A percentile compares a stretch with the other conserved stretches of the same genome.
Conservation (phyloP, 345 rosid species). For the Alliaria petiolata region DNA sequence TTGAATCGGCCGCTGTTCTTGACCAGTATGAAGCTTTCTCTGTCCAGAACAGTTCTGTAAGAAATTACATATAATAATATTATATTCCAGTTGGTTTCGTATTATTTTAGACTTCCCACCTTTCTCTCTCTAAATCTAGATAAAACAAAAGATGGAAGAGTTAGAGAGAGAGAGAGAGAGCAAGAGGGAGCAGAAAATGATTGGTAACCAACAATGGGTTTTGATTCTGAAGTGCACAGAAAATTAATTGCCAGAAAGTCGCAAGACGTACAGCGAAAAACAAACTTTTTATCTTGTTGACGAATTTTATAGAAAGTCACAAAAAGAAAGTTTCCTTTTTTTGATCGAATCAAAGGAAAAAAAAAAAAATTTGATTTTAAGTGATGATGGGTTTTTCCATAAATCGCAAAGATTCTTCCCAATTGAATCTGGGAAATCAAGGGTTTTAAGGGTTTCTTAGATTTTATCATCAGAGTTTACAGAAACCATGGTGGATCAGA, state of each 20-base stretch:
- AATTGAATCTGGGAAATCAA: background rate
- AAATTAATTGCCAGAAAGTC: constrained; percentile 17
- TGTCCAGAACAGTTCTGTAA: constrained; percentile 15
- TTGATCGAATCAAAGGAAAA: background rate
- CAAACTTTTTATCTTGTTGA: background rate
- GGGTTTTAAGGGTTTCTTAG: constrained; percentile 17
- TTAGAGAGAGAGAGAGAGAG: constrained; percentile 28
- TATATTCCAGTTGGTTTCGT: constrained; percentile 13
- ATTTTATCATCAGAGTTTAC: constrained; percentile 22
- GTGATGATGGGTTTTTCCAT: background rate
- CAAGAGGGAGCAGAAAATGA: constrained; percentile 27
- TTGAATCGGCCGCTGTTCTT: constrained; percentile 31
- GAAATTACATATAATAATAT: background rate
- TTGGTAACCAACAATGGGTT: constrained; percentile 27
- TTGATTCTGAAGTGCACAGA: constrained; percentile 11
- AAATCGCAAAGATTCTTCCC: constrained; percentile 12
- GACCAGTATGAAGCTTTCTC: constrained; percentile 25
- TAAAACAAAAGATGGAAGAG: constrained; percentile 27
- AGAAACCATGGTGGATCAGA: constrained; percentile 64
- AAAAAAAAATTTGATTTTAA: background rate
- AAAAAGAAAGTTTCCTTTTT: constrained; percentile 10
- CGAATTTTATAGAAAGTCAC: background rate
- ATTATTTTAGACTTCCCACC: constrained; percentile 1
- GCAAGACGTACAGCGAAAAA: constrained; percentile 28
- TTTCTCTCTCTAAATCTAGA: constrained; percentile 33